Base-by-base conservation (phyloP, 73 alveolate genomes). In the Paramecium tetraurelia region DNA sequence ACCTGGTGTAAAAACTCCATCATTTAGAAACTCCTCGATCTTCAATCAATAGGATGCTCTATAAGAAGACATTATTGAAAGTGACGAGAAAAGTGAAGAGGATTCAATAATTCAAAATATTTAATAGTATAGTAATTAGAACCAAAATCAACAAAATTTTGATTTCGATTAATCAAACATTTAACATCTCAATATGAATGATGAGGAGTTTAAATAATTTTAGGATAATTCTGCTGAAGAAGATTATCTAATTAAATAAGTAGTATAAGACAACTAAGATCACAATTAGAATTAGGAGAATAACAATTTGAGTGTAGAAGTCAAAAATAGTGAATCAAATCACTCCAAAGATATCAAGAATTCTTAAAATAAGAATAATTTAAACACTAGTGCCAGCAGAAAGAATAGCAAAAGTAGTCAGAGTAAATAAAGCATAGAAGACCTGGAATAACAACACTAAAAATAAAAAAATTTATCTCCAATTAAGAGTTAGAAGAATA, bases 81-180 rank as follows among this genome's bases (percentile, higher is more conserved):
- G 59, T 72, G 86, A 72, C 40, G 86, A 72, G n/a, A 36, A 72
- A 36, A 72, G 57, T 16, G 86, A 72, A 36, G 59, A 72, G 6
- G 69, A 53, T 18, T 53, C 69, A 53, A 72, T 72, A 9, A 36
- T 14, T 2, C 10, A 36, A 72, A 35, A 35, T 7, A 35, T 29
- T 5, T 16, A 21, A 33, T 29, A 18, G 16, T 12, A 35, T 33
- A 38, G 27, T 12, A 72, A 43, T 11, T 16, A 72, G 16, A 3
- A 7, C 4, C 11, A 16, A 72, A 36, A 72, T 4, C 11, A 21
- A 35, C 10, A 5, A 35, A 4, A 11, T 29, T 35, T 35, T 10
- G 21, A 72, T 29, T 36, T n/a, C 11, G 86, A 72, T 3, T 11
- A 43, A 33, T 18, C 31, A 72, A 35, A 43, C 12, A 43, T 35